A percentile compares a stretch with the other conserved stretches of the same genome.
These are phyloP conservation scores for Rutidosis leptorrhynchoides DNA, from an alignment of 129 eudicot species.

Conservation along the genomic window DNA sequence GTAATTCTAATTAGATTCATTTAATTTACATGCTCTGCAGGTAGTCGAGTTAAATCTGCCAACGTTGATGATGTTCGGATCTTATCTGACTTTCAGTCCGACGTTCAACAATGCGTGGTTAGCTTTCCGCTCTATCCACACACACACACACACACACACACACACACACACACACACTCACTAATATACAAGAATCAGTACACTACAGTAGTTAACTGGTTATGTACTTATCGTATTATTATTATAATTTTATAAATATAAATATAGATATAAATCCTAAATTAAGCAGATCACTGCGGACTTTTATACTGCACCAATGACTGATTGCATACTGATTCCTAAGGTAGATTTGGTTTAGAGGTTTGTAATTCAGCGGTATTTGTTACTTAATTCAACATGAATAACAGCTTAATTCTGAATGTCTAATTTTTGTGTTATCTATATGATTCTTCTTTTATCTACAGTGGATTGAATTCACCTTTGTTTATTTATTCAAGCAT, in stretches of 20 bases:
- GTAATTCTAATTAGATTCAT: not conserved
- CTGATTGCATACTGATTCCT: constrained; percentile 14
- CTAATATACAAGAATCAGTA: not conserved
- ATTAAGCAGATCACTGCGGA: constrained; percentile 1
- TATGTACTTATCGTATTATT: not conserved
- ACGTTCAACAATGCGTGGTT: constrained; percentile 90
- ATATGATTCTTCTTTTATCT: not conserved
- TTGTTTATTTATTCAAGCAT: not conserved
- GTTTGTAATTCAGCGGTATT: not conserved
- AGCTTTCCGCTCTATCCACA: not conserved
- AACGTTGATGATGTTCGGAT: constrained; percentile 43
- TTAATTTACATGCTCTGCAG: constrained; percentile 23
- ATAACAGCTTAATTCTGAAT: not conserved
- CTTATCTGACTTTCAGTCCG: constrained; percentile 70
- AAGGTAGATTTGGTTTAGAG: not conserved
- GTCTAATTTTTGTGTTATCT: constrained; percentile 4
- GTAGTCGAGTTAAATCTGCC: constrained; percentile 19
- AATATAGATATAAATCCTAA: too few species aligned
- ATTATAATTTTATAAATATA: not conserved
- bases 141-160: not conserved
- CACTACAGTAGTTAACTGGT: not conserved
- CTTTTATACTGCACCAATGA: not conserved
- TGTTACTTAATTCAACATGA: not conserved
- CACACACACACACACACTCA: not conserved
- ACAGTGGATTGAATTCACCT: not conserved